Base-by-base conservation (phyloP, 768 basidiomycete genomes). In the Mycena vitilis region DNA sequence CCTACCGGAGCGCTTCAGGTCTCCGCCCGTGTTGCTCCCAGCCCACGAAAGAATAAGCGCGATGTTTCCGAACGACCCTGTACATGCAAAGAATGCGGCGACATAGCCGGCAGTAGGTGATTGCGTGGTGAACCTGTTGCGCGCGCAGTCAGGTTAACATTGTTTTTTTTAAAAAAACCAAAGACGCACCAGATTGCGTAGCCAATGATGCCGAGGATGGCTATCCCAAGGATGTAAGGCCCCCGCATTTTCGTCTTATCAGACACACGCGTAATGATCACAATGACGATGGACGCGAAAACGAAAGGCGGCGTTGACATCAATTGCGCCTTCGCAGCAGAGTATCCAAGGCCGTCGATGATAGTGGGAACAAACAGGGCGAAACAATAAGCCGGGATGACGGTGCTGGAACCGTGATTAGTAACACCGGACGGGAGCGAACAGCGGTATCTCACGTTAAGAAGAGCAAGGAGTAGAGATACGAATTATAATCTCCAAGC, bases 381-480 rank as follows among this genome's bases (percentile, higher is more conserved):
- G 38, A 63, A 63, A 30, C 62, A 63, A n/a, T 63, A 63, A 2
- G 62, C 62, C n/a, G 62, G 54, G n/a, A 63, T 63, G 16, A 63
- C 62, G 25, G 62, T 47, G 16, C 62, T 63, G 25, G 34, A 20
- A 25, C 7, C 20, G 16, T 0, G 8, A 22, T 63, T 9, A 54
- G 52, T 22, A 60, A 6, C 48, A 23, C 5, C 8, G 38, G 9
- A 56, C 8, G 37, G 40, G 34, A 34, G 25, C 10, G 18, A 36
- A n/a, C 12, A 34, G 42, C 20, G n/a, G 22, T 15, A 37, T 6
- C 54, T 7, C 25, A 63, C 62, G 62, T 55, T 22, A 63, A 36
- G 36, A 63, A 63, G 9, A 63, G 53, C 62, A 63, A 42, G 18
- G 62, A 63, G 53, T 55, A 16, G 42, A 63, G 62, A 38, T 63